Base-by-base conservation (phyloP, 768 basidiomycete genomes). In the Cystobasidium onofrii region DNA sequence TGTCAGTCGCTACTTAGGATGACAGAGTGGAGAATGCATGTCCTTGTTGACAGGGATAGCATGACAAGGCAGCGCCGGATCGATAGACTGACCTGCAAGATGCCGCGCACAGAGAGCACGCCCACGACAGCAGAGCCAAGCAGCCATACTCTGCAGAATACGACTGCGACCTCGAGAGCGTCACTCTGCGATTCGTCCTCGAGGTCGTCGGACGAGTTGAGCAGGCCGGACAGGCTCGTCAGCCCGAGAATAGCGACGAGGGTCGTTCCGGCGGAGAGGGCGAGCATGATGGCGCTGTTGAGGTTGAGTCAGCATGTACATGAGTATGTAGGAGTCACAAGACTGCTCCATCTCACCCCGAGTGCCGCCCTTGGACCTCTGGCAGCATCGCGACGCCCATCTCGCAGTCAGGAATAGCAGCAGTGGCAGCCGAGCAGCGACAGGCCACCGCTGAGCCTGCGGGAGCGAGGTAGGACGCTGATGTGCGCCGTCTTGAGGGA, bases 131-230 rank as follows among this genome's bases (percentile, higher is more conserved):
- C 55, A 29, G 69, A 34, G n/a, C 10, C 50, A 9, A 71, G 31
- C 50, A 71, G 54, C 69, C 69, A 71, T 17, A 71, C 55, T 36
- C 69, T 36, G 29, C 20, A 31, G 20, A 31, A 34, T n/a, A 57
- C 31, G 55, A 71, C 43, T 27, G 25, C 34, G 4, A 46, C 55
- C 12, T 71, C 46, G 18, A 71, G 23, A 4, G 55, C 33, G n/a
- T 71, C 69, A 25, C 55, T 46, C 34, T 61, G n/a, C 12, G 50
- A 18, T 31, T 71, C 69, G 23, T 57, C 69, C 34, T 71, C 69
- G 18, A 52, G 39, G 20, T 71, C 69, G n/a, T 71, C 69, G 33
- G 29, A 60, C 33, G 57, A 55, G 55, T 71, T 44, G 20, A 71
- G 55, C 33, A 61, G 25, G 18, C 34, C 33, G 23, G 33, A 39